A percentile compares a stretch with the other conserved stretches of the same genome.
Evolutionary conservation across 106 monocot species (phyloP).

Genomic region (Platanthera zijinensis): DNA sequence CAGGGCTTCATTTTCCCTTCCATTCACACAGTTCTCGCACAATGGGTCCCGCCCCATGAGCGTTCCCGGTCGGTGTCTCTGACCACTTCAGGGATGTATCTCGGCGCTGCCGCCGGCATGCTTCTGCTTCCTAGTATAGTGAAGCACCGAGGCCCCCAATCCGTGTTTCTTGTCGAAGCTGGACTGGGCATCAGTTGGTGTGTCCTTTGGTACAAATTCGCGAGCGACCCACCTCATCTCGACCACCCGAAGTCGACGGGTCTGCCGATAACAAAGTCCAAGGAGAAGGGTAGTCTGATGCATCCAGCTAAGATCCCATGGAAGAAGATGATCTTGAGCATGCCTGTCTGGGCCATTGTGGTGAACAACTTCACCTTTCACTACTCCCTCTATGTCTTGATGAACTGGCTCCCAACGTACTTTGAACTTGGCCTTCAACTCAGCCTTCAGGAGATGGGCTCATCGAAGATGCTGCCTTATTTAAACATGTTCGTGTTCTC

Average conservation of each 20-base stretch:
- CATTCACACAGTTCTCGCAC: conserved; percentile 87
- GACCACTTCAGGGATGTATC: conserved; percentile 93
- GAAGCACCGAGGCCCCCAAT: conserved; percentile 54
- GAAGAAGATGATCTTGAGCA: conserved; percentile 64
- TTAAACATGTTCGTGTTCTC: conserved; percentile 94
- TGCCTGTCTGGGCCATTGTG: conserved; percentile 86
- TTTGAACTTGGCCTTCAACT: conserved; percentile 73
- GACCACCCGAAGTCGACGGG: conserved; percentile 31
- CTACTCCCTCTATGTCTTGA: conserved; percentile 85
- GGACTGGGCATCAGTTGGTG: conserved; percentile 67
- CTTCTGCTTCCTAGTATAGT: conserved; percentile 72
- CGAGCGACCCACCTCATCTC: conserved; percentile 60
- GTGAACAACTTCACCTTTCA: conserved; percentile 95
- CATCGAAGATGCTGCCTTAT: conserved; percentile 89
- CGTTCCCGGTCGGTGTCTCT: conserved; percentile 89
- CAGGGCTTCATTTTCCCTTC: conserved; percentile 96
- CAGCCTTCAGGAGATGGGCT: conserved; percentile 94
- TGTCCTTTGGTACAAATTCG: conserved; percentile 60
- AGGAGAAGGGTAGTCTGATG: conserved; percentile 29
- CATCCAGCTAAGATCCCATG: conserved; percentile 59
- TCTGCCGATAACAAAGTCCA: conserved; percentile 43
- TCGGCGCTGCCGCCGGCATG: conserved; percentile 83
- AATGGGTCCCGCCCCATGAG: conserved; percentile 94
- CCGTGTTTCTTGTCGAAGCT: conserved; percentile 78
- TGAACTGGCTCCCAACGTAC: conserved; percentile 98